Base-by-base conservation (phyloP, 192 early-diverging fungal species). In the Kappamyces sp. region DNA sequence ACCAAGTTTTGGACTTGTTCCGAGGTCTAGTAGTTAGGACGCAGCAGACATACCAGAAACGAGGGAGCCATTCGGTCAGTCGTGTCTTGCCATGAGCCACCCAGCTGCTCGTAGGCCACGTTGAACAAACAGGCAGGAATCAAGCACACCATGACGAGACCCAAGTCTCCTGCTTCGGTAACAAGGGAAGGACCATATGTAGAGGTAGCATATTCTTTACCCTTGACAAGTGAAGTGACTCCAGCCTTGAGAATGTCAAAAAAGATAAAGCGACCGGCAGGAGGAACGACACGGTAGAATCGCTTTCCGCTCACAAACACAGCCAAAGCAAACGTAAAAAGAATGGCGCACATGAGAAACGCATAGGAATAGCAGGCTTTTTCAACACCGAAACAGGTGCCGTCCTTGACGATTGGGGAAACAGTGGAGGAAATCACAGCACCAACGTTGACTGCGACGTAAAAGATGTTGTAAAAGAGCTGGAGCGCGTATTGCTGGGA, bases 241-340 rank as follows among this genome's bases (percentile, higher is more conserved):
- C 69, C 72, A 31, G 66, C 67, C 60, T 65, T 66, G 42, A 70
- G 0, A 41, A 78, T 67, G 57, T 71, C 64, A 34, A 58, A 63
- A 35, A 73, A 71, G 43, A 84, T 55, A 70, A 86, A 84, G 51
- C 63, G 49, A 38, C 84, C 80, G 49, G 69, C 61, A 49, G 84
- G 82, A 34, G 84, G 80, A 5, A 86, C 82, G 49, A 84, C 72
- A 51, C 84, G 71, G 66, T 86, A 86, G 68, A 63, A 72, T 15
- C 60, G 66, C 33, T 75, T 55, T 51, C 83, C 83, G 43, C 67
- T 35, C 5, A 70, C 60, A 60, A 85, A 83, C 55, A 85, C 37
- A n/a, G 46, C 46, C 1, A 74, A 40, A 8, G 76, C 77, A 41
- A 67, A 3, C 6, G 57, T 61, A 49, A 83, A 76, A 42, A 74